Evolutionary conservation across 164 flowering plant species (phyloP), one percentile per base, ranked within the genome.

Genomic region (Stephania japonica): DNA sequence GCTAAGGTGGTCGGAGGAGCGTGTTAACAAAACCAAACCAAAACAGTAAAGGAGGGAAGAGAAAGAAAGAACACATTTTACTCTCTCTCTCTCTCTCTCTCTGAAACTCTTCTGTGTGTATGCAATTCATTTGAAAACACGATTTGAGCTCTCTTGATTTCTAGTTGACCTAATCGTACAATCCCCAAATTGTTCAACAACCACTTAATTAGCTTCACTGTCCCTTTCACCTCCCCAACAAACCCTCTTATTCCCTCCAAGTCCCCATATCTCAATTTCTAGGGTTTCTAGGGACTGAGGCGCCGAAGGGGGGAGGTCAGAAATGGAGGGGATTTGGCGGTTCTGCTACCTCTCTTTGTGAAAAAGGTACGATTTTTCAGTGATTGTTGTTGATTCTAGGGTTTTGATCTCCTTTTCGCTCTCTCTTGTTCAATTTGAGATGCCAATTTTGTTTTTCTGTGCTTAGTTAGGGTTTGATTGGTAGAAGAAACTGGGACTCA

Each of bases 201-300:
- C 59, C 27, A 16, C 14, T 42, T 47, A 21, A 13, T 69, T 24
- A 5, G 19, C 25, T 42, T 21, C 71, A 21, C 16, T 23, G 32
- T 69, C 59, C 25, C 12, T 43, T 69, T 68, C 14, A 42, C 42
- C 53, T 44, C 49, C 27, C 18, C 38, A 7, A 25, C 56, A 11
- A 43, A 21, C 71, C 56, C 49, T 69, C 64, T 59, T 19, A 59
- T 59, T 59, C 64, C 64, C n/a, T 59, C 64, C 24, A 68, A 69
- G 47, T 69, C 71, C 49, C 71, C 27, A 44, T 43, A 24, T 69
- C 71, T 69, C 7, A 42, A 42, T 38, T 44, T 41, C 69, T 68
- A 41, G 70, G 70, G 70, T 67, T 67, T 59, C 10, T 59, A 8
- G 0, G 38, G 38, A 32, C 70, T 68, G 26, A 11, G 43, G 56